Evolutionary conservation across 441 rosid species (phyloP).

Genomic region (Jatropha podagrica): DNA sequence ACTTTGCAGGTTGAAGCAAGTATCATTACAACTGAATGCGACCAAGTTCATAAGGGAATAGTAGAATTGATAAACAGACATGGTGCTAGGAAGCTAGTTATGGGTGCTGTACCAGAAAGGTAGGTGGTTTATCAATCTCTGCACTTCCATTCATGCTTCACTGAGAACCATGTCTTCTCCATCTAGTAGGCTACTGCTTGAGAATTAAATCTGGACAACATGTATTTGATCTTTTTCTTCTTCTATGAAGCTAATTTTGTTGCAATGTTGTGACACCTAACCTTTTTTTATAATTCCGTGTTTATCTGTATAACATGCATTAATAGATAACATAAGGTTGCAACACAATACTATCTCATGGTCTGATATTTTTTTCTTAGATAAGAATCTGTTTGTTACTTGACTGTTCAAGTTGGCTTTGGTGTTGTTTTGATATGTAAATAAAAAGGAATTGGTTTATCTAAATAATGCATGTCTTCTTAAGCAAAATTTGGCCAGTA

Average conservation of each 20-base stretch:
- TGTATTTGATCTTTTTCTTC: neutral
- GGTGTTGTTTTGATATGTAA: neutral
- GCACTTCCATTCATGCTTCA: neutral
- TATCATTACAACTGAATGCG: conserved; percentile 43
- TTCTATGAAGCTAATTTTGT: conserved; percentile 8
- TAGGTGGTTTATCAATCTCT: conserved; percentile 29
- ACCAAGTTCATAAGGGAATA: conserved; percentile 54
- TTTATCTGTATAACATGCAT: neutral
- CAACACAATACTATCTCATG: neutral
- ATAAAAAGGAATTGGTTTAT: neutral
- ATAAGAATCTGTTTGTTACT: neutral
- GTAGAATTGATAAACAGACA: conserved; percentile 45
- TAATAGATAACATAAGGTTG: neutral
- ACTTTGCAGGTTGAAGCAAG: conserved; percentile 51
- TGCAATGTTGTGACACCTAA: neutral
- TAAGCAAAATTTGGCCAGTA: neutral
- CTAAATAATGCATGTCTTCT: neutral
- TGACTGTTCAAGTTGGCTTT: neutral
- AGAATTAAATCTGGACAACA: neutral
- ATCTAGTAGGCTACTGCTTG: neutral
- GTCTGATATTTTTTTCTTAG: neutral
- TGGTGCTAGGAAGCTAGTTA: conserved; percentile 54
- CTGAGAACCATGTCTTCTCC: conserved; percentile 3
- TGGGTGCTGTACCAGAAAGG: conserved; percentile 57
- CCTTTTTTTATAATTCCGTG: neutral